Evolutionary conservation across 805 yeast genomes (phyloP).

Genomic region (Barnettozyma wickerhamii): DNA sequence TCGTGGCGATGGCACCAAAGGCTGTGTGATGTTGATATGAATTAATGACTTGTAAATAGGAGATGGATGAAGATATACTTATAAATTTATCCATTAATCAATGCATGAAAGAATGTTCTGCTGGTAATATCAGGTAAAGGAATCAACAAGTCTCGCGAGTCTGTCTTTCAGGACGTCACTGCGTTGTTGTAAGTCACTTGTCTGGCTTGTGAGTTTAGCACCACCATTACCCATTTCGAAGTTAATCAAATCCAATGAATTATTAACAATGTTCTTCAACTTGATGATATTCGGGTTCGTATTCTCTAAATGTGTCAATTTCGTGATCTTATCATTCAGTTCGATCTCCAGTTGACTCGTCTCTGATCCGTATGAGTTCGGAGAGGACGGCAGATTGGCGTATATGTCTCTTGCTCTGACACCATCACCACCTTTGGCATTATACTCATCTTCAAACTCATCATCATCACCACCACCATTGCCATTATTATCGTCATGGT

Average conservation of each 20-base stretch:
- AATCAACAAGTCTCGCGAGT: conserved; percentile 13
- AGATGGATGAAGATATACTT: no score
- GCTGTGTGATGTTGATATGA: conserved; percentile 35
- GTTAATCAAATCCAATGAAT: conserved; percentile 16
- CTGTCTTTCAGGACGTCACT: conserved; percentile 11
- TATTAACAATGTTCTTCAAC: conserved; percentile 15
- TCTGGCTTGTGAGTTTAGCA: conserved; percentile 13
- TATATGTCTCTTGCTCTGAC: no score
- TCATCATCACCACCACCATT: neutral
- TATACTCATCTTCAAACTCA: neutral
- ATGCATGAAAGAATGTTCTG: no score
- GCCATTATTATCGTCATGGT: neutral
- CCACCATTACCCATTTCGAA: conserved; percentile 13
- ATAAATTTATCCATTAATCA: neutral
- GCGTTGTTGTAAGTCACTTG: conserved; percentile 9
- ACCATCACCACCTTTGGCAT: no score
- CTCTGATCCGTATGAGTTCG: conserved; percentile 16
- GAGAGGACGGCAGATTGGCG: conserved; percentile 19
- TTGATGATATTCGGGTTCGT: conserved; percentile 14
- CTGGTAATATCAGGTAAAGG: no score
- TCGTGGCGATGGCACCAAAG: conserved; percentile 88
- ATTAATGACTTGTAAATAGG: conserved; percentile 8
- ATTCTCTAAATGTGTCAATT: conserved; percentile 10
- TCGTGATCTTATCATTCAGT: conserved; percentile 13
- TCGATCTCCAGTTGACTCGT: conserved; percentile 20